Evolutionary conservation across 306 rosid species (phyloP), one percentile per base, ranked within the genome.

Genomic region (Cucurbita ficifolia): DNA sequence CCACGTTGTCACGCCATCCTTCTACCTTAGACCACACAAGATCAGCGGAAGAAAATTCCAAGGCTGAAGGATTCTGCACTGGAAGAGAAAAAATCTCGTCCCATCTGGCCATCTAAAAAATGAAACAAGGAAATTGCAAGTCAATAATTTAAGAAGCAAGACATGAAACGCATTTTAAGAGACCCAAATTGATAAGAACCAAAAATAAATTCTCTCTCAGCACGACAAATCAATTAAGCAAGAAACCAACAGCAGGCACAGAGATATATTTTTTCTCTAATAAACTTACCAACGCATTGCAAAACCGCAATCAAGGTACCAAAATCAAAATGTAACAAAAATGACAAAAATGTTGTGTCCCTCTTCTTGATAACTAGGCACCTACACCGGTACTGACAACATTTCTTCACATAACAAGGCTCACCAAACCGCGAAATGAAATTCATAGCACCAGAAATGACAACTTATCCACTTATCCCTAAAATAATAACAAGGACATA

Each of bases 71-170:
- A 77, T 85, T 94, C 85, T 94, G 96, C n/a, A 94, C 90, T 1
- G 94, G 96, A 74, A 91, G 97, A 64, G 99, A 89, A 36, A 91
- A 79, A 79, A 94, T 91, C 60, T 89, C 97, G 59, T 94, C 99
- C 96, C 97, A 94, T 82, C 96, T 87, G 18, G 97, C 96, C 97
- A 94, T 94, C 78, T 53, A 40, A 39, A 56, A 17, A 58, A 70
- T 19, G 16, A 70, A 10, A 29, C 45, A 8, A 7, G 17, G 36
- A 73, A 53, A 48, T 46, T 17, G 45, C 18, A n/a, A 53, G 53
- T 49, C 51, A 63, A 61, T 13, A 57, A 36, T 61, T 46, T 43
- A n/a, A 40, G 56, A 45, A 68, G 13, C 38, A 48, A 7, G 14
- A 68, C 19, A 68, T 8, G 54, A 21, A 45, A 68, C 56, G 21